These are phyloP conservation scores for Phaeosphaeria sp. DNA, from an alignment of 2,329 filamentous ascomycete genomes.

Conservation along the genomic window DNA sequence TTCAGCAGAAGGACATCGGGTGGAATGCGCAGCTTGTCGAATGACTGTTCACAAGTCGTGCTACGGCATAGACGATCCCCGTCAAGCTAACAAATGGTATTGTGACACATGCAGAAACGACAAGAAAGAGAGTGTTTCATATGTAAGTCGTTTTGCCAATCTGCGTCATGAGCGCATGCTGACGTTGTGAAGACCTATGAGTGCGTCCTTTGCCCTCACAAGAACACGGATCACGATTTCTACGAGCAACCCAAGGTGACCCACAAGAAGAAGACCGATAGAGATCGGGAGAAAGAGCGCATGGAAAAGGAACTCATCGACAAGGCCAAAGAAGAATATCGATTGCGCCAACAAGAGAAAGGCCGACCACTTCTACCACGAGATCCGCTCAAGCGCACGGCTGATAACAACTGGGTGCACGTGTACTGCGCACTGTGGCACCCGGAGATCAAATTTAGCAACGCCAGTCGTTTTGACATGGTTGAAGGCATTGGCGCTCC, in stretches of 20 bases:
- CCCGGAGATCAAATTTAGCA: slow-evolving; percentile 90
- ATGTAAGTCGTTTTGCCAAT: slow-evolving; percentile 60
- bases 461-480: slow-evolving; percentile 79
- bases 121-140: slow-evolving; percentile 89
- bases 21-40: slow-evolving; percentile 85
- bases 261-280: slow-evolving; percentile 89
- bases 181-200: slow-evolving; percentile 72
- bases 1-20: slow-evolving; percentile 64
- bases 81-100: slow-evolving; percentile 78
- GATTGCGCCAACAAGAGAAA: slow-evolving; percentile 80
- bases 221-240: slow-evolving; percentile 80
- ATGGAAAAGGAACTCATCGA: slow-evolving; percentile 83
- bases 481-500: slow-evolving; percentile 81
- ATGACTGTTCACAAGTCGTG: slow-evolving; percentile 90
- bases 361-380: slow-evolving; percentile 84
- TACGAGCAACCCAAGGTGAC: slow-evolving; percentile 80
- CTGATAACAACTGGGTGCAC: slow-evolving; percentile 98
- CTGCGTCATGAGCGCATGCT: slow-evolving; percentile 11
- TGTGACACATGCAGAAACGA: slow-evolving; percentile 98
- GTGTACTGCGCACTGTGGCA: slow-evolving; percentile 92
- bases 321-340: slow-evolving; percentile 81
- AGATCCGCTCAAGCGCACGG: slow-evolving; percentile 90
- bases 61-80: slow-evolving; percentile 80
- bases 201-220: slow-evolving; percentile 88
- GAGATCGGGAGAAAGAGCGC: slow-evolving; percentile 87